These are phyloP conservation scores for Mercurialis annua DNA, from an alignment of 345 rosid genomes.

Conservation along the genomic window DNA sequence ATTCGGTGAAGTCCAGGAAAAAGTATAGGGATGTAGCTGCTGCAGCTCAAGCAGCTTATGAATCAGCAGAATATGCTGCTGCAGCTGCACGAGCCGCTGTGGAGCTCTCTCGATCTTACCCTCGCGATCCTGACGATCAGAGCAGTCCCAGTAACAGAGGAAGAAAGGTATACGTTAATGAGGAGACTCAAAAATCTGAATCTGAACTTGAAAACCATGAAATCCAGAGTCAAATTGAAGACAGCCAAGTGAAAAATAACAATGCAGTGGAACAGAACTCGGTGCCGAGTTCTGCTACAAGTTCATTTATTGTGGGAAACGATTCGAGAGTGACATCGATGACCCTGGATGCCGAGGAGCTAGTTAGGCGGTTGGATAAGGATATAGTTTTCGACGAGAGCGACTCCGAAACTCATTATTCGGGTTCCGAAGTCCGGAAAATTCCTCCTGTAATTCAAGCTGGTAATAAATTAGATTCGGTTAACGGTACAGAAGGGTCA, in stretches of 20 bases:
- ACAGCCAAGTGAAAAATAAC: slow-evolving; percentile 20
- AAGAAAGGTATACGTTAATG: slow-evolving; percentile 10
- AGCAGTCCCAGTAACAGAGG: slow-evolving; percentile 17
- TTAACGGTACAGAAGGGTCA: slow-evolving; percentile 25
- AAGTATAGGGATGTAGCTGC: slow-evolving; percentile 83
- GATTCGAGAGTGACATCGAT: slow-evolving; percentile 23
- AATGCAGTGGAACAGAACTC: slow-evolving; percentile 28
- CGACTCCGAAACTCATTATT: slow-evolving; percentile 35
- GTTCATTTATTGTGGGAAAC: slow-evolving; percentile 32
- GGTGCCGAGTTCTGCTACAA: slow-evolving; percentile 33
- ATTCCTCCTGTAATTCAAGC: slow-evolving; percentile 29
- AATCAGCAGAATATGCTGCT: slow-evolving; percentile 84
- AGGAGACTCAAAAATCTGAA: slow-evolving; percentile 8
- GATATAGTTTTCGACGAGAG: slow-evolving; percentile 54
- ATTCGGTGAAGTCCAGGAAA: slow-evolving; percentile 32
- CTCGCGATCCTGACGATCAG: slow-evolving; percentile 40
- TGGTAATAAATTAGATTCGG: slow-evolving; percentile 33
- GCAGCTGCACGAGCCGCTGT: slow-evolving; percentile 91
- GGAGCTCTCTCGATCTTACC: slow-evolving; percentile 69
- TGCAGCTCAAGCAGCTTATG: slow-evolving; percentile 94
- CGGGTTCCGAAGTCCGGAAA: slow-evolving; percentile 15
- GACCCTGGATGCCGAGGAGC: slow-evolving; percentile 43
- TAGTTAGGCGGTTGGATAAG: slow-evolving; percentile 52
- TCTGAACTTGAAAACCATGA: slow-evolving; percentile 18
- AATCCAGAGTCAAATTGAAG: slow-evolving; percentile 9